Evolutionary conservation across 2,329 filamentous ascomycete genomes (phyloP).

Genomic region (Talaromyces sp.): DNA sequence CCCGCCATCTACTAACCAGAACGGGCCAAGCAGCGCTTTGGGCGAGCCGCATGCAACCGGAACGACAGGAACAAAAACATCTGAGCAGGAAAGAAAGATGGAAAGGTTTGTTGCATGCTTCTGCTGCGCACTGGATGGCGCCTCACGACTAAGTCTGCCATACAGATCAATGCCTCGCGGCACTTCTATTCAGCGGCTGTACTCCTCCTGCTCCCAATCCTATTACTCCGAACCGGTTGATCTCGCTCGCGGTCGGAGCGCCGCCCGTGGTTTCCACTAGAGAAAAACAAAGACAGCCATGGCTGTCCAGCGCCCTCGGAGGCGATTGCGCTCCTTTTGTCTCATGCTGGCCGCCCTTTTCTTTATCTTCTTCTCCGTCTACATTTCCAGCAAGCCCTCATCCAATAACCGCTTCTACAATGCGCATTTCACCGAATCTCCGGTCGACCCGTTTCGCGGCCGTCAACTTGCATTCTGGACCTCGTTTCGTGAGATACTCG

Average conservation of each 20-base stretch:
- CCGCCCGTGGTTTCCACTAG: neutral
- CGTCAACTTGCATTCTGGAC: conserved; percentile 40
- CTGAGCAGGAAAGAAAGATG: neutral
- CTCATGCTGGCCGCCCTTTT: conserved; percentile 17
- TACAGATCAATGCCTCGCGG: neutral
- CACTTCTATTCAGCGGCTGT: neutral
- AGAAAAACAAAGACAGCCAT: conserved; percentile 4
- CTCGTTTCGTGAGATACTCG: conserved; percentile 32
- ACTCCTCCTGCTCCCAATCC: neutral
- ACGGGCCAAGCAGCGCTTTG: neutral
- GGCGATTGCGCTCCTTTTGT: conserved; percentile 15
- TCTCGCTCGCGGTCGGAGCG: conserved; percentile 1
- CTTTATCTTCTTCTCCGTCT: conserved; percentile 30
- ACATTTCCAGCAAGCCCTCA: conserved; percentile 32
- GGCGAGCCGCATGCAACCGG: neutral
- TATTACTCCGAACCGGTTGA: neutral
- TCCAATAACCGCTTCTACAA: conserved; percentile 19
- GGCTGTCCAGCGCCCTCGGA: conserved; percentile 17
- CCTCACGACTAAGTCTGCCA: too few relatives aligned
- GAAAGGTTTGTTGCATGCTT: neutral
- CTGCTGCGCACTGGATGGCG: neutral
- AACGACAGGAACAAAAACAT: neutral
- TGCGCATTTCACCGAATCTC: conserved; percentile 19
- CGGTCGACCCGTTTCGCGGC: conserved; percentile 19
- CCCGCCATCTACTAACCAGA: neutral